Evolutionary conservation across 148 eudicot genomes (phyloP).

Genomic region (Nepenthes gracilis): DNA sequence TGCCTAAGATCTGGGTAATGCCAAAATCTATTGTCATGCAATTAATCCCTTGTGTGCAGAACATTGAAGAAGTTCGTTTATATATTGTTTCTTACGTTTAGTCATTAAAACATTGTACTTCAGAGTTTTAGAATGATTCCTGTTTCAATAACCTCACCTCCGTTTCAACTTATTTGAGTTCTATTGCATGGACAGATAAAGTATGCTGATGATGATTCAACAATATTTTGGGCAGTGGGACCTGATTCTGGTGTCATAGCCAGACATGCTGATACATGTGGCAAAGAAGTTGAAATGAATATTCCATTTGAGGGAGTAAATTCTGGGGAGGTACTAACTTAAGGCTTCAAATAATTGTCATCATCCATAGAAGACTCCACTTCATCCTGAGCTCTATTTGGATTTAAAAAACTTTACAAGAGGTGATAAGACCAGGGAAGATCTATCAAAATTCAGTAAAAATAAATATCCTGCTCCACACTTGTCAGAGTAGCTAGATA

Average conservation of each 20-base stretch:
- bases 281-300: conserved; percentile 69
- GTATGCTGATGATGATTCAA: conserved; percentile 70
- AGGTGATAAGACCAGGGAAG: no score
- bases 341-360: not conserved
- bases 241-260: conserved; percentile 61
- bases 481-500: no score
- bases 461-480: no score
- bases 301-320: conserved; percentile 72
- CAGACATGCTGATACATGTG: conserved; percentile 58
- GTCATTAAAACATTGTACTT: not conserved
- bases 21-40: no score
- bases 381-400: no score
- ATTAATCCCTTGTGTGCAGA: no score
- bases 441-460: no score
- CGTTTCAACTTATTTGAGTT: not conserved
- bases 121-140: not conserved
- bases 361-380: no score
- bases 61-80: no score
- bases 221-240: conserved; percentile 91
- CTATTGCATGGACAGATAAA: conserved; percentile 37
- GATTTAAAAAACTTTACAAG: no score
- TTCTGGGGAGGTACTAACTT: conserved; percentile 58
- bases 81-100: not conserved
- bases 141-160: not conserved
- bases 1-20: no score